phyloP scores from a whole-genome alignment of 2,329 filamentous ascomycete genomes.

The Aspergillus costaricaensis region DNA sequence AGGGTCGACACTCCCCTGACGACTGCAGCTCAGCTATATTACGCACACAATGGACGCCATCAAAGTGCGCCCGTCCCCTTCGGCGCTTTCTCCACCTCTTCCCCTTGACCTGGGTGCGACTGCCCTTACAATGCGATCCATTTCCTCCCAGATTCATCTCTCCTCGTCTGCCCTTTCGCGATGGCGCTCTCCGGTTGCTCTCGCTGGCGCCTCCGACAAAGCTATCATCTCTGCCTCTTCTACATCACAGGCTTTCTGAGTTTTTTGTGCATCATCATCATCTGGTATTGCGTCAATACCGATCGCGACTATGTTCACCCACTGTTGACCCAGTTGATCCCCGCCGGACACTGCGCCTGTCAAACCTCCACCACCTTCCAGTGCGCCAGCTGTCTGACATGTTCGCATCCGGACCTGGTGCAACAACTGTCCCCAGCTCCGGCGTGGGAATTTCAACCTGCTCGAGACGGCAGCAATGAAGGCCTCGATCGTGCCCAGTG shows the following conservation, averaged over 20 bases:
- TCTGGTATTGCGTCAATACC: conserved; percentile 41
- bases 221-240: conserved; percentile 22
- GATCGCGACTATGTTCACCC: conserved; percentile 40
- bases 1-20: neutral
- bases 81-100: neutral
- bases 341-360: conserved; percentile 43
- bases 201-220: conserved; percentile 26
- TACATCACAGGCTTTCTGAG: conserved; percentile 24
- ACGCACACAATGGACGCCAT: neutral
- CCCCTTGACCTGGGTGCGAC: neutral
- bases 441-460: conserved; percentile 35
- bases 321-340: conserved; percentile 41
- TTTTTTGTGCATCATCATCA: conserved; percentile 22
- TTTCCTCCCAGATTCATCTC: neutral
- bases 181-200: conserved; percentile 27
- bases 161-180: conserved; percentile 10
- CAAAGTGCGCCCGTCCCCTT: neutral
- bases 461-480: conserved; percentile 36
- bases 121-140: conserved; percentile 16
- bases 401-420: conserved; percentile 17
- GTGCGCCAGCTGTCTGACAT: conserved; percentile 39
- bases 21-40: neutral
- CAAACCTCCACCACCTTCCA: conserved; percentile 42
- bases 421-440: conserved; percentile 14
- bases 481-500: conserved; percentile 33